Base-by-base conservation (phyloP, 192 early-diverging fungal genomes). In the Spinellus fusiger region DNA sequence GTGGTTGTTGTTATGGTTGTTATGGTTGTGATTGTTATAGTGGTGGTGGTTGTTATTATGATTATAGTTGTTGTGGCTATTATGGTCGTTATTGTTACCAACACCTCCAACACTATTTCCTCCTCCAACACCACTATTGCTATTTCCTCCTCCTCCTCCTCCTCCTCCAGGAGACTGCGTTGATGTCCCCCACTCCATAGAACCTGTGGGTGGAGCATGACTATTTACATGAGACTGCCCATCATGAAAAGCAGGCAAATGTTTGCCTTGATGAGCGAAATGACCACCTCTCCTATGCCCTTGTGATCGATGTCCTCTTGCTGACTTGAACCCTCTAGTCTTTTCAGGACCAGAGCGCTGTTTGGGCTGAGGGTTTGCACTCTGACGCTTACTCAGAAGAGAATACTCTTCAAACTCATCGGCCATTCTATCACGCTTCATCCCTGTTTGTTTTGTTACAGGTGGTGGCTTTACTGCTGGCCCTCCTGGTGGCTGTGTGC, bases 351-450 rank as follows among this genome's bases (percentile, higher is more conserved):
- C 10, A 44, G 40, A 2, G 13, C 40, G 40, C 10, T 44, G 40
- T 12, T 44, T 44, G 13, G 40, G 3, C 40, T 44, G 40, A 44
- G 40, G 40, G 18, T 44, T 44, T 3, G 23, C 31, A 50, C 49
- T 49, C 18, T 32, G 31, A 15, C 59, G 59, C 29, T 61, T 61
- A 61, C 59, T 61, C 49, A 61, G 59, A 20, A 61, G n/a, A 15
- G 59, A 61, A 50, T 61, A 61, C 48, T 61, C 59, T 49, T 61
- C 59, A 50, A 61, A 61, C 59, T 61, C 59, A 61, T 61, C 59
- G 27, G 49, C 28, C 49, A 61, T 25, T 51, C 59, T n/a, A 27
- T 61, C 59, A 49, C 59, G 49, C 37, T 61, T 61, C 20, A 46
- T 28, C 15, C 44, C 57, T 22, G 18, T 13, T 18, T 5, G 26